Base-by-base conservation (phyloP, 2,329 filamentous ascomycete genomes). In the Chlorencoelia australis region DNA sequence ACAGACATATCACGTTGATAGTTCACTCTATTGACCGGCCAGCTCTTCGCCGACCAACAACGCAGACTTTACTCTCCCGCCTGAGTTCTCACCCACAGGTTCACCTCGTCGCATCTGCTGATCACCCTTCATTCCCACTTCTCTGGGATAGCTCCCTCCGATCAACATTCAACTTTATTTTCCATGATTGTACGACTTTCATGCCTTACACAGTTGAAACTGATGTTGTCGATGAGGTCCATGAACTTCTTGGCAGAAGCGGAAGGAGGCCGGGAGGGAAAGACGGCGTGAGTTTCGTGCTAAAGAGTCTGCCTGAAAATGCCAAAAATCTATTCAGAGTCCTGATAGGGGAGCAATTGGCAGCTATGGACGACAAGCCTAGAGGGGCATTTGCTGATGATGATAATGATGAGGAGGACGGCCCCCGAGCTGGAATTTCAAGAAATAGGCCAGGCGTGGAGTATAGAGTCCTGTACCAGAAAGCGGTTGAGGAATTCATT, bases 121-220 rank as follows among this genome's bases (percentile, higher is more conserved):
- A 96, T 60, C 87, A 85, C 7, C 86, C 88, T 5, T 85, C 83
- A 51, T 94, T 94, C 53, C 66, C 85, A 1, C 63, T 95, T 1
- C 70, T 96, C 33, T 98, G 89, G 88, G 87, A 95, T 60, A 79
- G 84, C 35, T 79, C 79, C 37, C 69, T 88, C n/a, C 80, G 83
- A 30, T 80, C 85, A 11, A 75, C 82, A 18, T 85, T 88, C 60
- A 82, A 83, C 57, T 88, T 95, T 49, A 66, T 86, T 18, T 95
- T 93, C 60, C 91, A 98, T 63, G 88, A 98, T 62, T 82, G 82
- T 52, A 96, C 91, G 1, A 96, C 91, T 0, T 95, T 94, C 54
- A 68, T 73, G 1, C 71, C 84, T 1, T 85, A 83, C 49, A 66
- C 70, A 8, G 69, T 71, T 3, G 87, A 94, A 57, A 64, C 86